These are phyloP conservation scores for Paramecium tetraurelia DNA, from an alignment of 73 alveolate genomes.

Conservation along the genomic window DNA sequence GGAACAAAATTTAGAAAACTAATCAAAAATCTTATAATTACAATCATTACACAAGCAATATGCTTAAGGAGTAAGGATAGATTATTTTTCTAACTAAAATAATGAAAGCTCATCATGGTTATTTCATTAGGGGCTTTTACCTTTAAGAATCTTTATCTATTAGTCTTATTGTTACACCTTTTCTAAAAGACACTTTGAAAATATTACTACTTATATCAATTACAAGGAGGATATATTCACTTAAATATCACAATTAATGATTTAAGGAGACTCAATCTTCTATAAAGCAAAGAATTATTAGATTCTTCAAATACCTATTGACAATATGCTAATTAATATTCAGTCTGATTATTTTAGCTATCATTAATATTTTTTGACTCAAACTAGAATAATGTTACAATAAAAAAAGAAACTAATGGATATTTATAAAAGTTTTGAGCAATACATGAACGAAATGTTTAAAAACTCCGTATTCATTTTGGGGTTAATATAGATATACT, in stretches of 20 bases:
- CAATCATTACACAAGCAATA: background rate
- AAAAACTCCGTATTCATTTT: background rate
- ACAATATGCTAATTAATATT: background rate
- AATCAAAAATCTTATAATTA: background rate
- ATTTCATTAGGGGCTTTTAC: background rate
- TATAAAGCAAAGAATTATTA: background rate
- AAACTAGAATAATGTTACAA: background rate
- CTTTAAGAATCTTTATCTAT: background rate
- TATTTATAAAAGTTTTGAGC: background rate
- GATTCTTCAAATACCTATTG: background rate
- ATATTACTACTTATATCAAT: background rate
- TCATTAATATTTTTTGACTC: background rate
- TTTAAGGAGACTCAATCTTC: background rate
- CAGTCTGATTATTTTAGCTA: background rate
- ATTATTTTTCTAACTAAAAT: background rate
- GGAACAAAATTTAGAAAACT: background rate
- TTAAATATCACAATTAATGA: background rate
- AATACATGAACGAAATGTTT: background rate
- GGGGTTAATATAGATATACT: background rate
- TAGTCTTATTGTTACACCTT: background rate
- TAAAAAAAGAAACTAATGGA: background rate
- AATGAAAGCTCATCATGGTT: background rate
- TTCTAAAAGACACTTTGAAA: background rate
- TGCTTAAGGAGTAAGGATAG: background rate
- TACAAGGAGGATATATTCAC: background rate